Evolutionary conservation across 1,284 basidiomycete species (phyloP).

Genomic region (Rhodotorula sp.): DNA sequence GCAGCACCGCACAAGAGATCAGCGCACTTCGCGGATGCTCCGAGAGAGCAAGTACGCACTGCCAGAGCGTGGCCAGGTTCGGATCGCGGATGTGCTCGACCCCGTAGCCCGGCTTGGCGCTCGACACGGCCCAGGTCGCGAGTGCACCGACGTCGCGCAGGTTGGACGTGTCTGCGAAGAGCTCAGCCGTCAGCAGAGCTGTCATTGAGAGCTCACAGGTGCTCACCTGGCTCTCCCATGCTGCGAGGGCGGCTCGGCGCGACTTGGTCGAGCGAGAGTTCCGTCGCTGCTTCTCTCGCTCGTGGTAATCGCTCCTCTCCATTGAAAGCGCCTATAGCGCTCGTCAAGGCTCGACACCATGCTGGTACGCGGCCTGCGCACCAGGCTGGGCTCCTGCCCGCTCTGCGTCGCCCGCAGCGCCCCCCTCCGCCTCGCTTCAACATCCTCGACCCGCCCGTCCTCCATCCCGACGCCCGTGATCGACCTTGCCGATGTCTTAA

Average conservation of each 20-base stretch:
- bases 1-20: not conserved
- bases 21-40: not conserved
- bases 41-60: slow-evolving; percentile 63
- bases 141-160: slow-evolving; percentile 74
- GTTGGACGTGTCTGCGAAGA: slow-evolving; percentile 17
- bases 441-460: slow-evolving; percentile 24
- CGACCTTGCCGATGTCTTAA: slow-evolving; percentile 36
- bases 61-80: slow-evolving; percentile 94
- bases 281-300: not conserved
- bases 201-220: fast-evolving
- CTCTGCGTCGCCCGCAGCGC: not conserved
- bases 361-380: not conserved
- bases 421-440: slow-evolving; percentile 16
- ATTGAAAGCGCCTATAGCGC: not conserved
- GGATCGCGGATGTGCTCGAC: slow-evolving; percentile 86
- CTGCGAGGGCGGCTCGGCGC: not conserved
- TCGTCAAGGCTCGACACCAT: not conserved
- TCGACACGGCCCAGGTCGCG: slow-evolving; percentile 95
- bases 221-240: slow-evolving; percentile 27
- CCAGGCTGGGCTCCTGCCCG: not conserved
- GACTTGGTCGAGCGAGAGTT: not conserved
- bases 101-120: slow-evolving; percentile 94
- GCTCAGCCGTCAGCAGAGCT: not conserved
- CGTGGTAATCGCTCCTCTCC: not conserved
- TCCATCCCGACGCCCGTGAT: slow-evolving; percentile 32